Evolutionary conservation across 495 filamentous ascomycete genomes (phyloP).

Genomic region (Clavariopsis aquatica): DNA sequence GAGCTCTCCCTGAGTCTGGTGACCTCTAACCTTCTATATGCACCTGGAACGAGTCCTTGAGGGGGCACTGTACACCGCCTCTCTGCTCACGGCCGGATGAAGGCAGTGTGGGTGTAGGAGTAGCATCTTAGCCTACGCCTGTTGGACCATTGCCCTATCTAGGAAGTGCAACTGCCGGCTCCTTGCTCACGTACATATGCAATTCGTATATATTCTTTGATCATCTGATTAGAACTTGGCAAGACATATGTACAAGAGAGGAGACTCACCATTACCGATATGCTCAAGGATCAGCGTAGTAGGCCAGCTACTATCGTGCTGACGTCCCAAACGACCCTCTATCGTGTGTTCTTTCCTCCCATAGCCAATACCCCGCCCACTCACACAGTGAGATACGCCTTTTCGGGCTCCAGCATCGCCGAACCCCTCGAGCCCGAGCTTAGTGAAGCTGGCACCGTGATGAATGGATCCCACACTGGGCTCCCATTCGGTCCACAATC

Average conservation of each 20-base stretch:
- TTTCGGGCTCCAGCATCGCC: conserved; percentile 13
- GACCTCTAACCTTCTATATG: background rate
- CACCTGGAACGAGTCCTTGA: background rate
- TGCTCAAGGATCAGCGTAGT: conserved; percentile 10
- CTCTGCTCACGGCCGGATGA: background rate
- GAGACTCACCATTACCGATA: conserved; percentile 4
- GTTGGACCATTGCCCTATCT: background rate
- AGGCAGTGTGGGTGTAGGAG: background rate
- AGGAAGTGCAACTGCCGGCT: background rate
- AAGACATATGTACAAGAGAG: background rate
- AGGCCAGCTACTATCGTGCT: conserved; percentile 27
- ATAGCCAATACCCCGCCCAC: background rate
- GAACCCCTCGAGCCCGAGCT: conserved; percentile 18
- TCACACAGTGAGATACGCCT: conserved; percentile 20
- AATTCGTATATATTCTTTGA: background rate
- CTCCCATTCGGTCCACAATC: conserved; percentile 5
- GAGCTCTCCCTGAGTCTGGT: background rate
- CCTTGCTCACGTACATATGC: background rate
- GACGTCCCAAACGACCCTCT: background rate
- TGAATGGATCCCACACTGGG: conserved; percentile 30
- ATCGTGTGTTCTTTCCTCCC: background rate
- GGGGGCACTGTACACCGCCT: background rate
- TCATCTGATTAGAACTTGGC: background rate
- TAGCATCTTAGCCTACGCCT: background rate
- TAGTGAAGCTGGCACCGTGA: conserved; percentile 28